A percentile compares a stretch with the other conserved stretches of the same genome.
These are phyloP conservation scores for Rhododendron griersonianum DNA, from an alignment of 148 eudicot species.

Conservation along the genomic window DNA sequence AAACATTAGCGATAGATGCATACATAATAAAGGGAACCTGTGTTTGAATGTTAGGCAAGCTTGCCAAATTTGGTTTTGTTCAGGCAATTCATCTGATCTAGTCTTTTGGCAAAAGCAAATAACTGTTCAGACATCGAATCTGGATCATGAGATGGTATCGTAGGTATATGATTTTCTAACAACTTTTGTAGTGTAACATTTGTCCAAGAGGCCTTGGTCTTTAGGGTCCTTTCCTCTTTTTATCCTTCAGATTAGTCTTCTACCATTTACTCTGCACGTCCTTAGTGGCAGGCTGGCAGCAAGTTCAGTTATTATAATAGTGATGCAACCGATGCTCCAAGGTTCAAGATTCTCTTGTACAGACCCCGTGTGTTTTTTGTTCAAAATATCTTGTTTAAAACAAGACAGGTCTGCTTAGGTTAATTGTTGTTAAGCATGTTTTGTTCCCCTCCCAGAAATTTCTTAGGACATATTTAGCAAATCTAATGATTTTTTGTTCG, in stretches of 20 bases:
- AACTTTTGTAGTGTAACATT: neutral
- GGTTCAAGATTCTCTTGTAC: neutral
- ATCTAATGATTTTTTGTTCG: neutral
- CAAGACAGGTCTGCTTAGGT: neutral
- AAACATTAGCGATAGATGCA: neutral
- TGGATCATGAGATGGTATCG: neutral
- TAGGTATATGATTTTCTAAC: neutral
- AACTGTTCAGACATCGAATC: constrained; percentile 1
- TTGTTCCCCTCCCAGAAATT: neutral
- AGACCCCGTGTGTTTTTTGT: neutral
- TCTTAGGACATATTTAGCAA: neutral
- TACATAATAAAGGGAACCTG: neutral
- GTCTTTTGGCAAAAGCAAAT: neutral
- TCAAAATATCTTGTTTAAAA: neutral
- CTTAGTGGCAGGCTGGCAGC: neutral
- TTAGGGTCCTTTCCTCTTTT: neutral
- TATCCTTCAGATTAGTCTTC: neutral
- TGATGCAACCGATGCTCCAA: neutral
- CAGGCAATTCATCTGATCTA: neutral
- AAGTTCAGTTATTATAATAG: no score
- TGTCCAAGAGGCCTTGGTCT: neutral
- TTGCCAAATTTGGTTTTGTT: neutral
- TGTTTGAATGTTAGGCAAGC: neutral
- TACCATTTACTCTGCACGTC: neutral
- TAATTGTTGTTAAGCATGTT: neutral